Evolutionary conservation across 2,329 filamentous ascomycete species (phyloP), one percentile per base, ranked within the genome.

Genomic region (Neoscytalidium dimidiatum): DNA sequence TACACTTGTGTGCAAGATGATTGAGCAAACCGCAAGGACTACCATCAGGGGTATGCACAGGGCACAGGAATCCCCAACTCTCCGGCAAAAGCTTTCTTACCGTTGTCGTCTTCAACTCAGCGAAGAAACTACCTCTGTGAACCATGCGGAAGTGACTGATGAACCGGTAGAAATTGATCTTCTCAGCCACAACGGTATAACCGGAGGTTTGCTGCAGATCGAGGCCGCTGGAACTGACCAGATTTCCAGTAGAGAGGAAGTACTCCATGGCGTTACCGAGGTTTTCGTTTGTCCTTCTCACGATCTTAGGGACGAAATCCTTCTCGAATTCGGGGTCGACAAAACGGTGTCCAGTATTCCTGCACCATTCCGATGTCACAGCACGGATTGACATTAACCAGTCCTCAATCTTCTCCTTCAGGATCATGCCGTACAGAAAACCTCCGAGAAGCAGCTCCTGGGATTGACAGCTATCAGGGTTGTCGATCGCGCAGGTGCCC

Each of bases 111-210:
- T 97, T 98, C 69, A 99, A 81, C 76, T 98, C 92, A 3, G 95
- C 95, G 77, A 99, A 99, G 86, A 99, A 99, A 75, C 92, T 95
- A 83, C 95, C 95, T 88, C 95, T 89, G 82, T 99, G 95, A 65
- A 99, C 92, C 93, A 97, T 97, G 70, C 95, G 91, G 85, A 99
- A 99, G 79, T 99, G 95, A 78, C 92, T 95, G 81, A 99, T 96
- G 81, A 98, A 99, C 72, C 95, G 92, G 73, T 96, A 88, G 77
- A 98, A 99, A 81, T 99, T 99, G 76, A 99, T 94, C 84, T 98
- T 98, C 77, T 99, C 95, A 2, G 95, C 95, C 60, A 98, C 94
- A 58, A 99, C 93, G 0, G 92, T 96, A 78, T 96, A 99, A 68
- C 95, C 95, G 13, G 94, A 95, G 0, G 90, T 90, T 78, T 99